These are phyloP conservation scores for Asterella californica DNA, from an alignment of 225 moss, liverwort and hornwort species.

Conservation along the genomic window DNA sequence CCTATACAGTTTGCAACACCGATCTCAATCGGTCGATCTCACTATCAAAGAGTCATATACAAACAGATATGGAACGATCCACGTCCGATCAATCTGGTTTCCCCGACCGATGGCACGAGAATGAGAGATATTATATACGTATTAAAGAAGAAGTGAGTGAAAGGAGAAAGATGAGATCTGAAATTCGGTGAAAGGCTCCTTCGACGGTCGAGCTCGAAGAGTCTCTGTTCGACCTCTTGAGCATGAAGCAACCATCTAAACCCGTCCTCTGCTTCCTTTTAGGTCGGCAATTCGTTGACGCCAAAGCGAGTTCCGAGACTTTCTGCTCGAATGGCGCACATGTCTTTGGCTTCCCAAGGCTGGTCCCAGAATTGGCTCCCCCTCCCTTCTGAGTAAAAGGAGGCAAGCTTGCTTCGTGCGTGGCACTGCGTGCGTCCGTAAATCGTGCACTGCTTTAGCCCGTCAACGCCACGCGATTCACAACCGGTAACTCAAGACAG, in stretches of 20 bases:
- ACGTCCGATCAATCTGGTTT: background rate
- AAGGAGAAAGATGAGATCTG: background rate
- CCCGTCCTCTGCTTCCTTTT: background rate
- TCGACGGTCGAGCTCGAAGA: background rate
- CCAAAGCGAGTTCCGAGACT: background rate
- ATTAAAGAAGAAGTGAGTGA: background rate
- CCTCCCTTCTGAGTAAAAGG: too few relatives aligned
- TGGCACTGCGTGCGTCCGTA: too few relatives aligned
- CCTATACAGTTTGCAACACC: background rate
- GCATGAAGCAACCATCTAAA: slow-evolving; percentile 15
- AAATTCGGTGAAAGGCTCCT: background rate
- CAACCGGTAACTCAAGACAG: background rate
- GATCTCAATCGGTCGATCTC: background rate
- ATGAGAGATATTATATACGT: background rate
- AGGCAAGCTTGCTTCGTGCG: background rate
- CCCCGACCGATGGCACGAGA: background rate
- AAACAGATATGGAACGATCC: background rate
- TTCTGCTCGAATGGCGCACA: background rate
- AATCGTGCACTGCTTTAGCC: background rate
- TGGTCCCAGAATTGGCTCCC: background rate
- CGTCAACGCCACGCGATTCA: background rate
- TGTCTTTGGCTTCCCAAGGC: slow-evolving; percentile 6
- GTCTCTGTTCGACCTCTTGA: background rate
- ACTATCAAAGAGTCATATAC: background rate
- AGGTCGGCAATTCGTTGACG: background rate